These are phyloP conservation scores for Musa troglodytarum DNA, from an alignment of 176 grass and related monocot species.

Conservation along the genomic window DNA sequence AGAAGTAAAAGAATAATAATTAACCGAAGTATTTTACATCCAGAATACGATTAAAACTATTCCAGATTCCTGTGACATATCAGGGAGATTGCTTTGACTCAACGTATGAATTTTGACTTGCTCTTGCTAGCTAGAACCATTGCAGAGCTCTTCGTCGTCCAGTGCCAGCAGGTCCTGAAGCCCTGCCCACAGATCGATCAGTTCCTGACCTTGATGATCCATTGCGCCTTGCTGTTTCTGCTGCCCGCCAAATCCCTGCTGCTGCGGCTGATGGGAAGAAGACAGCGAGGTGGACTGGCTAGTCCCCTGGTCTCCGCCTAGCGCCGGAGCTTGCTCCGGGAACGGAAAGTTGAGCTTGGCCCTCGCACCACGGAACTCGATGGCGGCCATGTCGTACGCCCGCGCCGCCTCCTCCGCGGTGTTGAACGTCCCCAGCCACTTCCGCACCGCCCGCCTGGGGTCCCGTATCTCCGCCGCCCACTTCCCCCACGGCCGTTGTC, in stretches of 20 bases:
- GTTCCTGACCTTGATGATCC: slow-evolving; percentile 20
- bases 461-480: too few species aligned
- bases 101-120: too few species aligned
- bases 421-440: too few species aligned
- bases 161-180: slow-evolving; percentile 51
- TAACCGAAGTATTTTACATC: too few species aligned
- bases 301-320: not conserved
- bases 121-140: too few species aligned
- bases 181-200: slow-evolving; percentile 51
- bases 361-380: slow-evolving; percentile 44
- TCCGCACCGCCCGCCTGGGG: too few species aligned
- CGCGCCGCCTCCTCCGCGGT: too few species aligned
- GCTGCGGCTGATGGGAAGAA: not conserved
- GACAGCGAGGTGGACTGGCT: not conserved
- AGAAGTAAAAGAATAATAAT: too few species aligned
- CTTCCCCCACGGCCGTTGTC: too few species aligned
- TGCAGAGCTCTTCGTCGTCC: slow-evolving; percentile 35
- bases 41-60: too few species aligned
- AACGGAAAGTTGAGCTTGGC: slow-evolving; percentile 60
- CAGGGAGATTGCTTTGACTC: too few species aligned
- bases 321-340: not conserved
- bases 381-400: slow-evolving; percentile 25
- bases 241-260: slow-evolving; percentile 3
- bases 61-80: too few species aligned
- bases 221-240: slow-evolving; percentile 15